Conservation (phyloP, 306 rosid species). For the Prosopis cineraria region DNA sequence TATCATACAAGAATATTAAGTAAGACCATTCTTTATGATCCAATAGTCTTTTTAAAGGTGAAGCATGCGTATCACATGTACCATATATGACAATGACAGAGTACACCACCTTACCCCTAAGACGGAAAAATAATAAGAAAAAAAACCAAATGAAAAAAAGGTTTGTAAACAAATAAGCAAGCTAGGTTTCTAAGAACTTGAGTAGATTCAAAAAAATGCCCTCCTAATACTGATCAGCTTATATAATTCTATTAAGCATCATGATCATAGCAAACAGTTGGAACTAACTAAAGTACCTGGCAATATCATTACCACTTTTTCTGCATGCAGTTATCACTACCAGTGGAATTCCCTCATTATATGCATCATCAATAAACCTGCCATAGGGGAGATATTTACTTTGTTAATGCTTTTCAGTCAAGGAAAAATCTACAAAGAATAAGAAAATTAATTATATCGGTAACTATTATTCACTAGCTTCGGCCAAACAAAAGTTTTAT, state of each 20-base stretch:
- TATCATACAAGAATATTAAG: no score
- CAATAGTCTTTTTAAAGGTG: constrained; percentile 6
- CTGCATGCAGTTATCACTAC: constrained; percentile 72
- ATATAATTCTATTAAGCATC: constrained; percentile 6
- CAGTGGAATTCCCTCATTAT: constrained; percentile 70
- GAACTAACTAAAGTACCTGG: constrained; percentile 55
- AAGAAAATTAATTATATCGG: background rate
- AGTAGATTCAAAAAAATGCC: background rate
- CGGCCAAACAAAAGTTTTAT: background rate
- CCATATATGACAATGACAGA: background rate
- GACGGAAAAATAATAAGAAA: background rate
- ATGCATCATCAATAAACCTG: constrained; percentile 88
- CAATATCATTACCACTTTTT: constrained; percentile 68
- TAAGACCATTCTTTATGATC: constrained; percentile 12
- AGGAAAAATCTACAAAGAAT: background rate
- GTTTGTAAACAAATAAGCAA: constrained; percentile 10
- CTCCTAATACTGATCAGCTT: background rate
- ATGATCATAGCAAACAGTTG: constrained; percentile 21
- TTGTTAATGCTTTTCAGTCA: background rate
- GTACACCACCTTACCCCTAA: background rate
- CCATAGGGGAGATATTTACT: constrained; percentile 36
- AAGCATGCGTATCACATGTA: background rate
- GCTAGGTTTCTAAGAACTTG: constrained; percentile 3
- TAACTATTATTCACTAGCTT: background rate
- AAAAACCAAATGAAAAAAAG: background rate